Evolutionary conservation across 495 filamentous ascomycete species (phyloP).

Genomic region (Lentithecium fluviatile): DNA sequence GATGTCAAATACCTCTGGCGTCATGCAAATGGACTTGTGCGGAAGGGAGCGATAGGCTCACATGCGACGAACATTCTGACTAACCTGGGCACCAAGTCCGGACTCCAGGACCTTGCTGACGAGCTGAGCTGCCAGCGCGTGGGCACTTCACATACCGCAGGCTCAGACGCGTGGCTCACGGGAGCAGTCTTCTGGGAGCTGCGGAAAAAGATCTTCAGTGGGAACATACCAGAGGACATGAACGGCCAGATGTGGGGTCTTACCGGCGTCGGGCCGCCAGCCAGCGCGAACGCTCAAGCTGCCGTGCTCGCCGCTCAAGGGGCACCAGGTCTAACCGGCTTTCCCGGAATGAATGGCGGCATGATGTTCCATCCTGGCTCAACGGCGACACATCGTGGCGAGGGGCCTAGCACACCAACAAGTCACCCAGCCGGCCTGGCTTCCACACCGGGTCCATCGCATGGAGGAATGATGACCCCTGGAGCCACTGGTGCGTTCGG

Average conservation of each 20-base stretch:
- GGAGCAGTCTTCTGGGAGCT: conserved; percentile 53
- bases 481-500: conserved; percentile 25
- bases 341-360: conserved; percentile 16
- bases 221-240: conserved; percentile 80
- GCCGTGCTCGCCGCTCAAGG: conserved; percentile 41
- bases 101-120: conserved; percentile 89
- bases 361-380: conserved; percentile 25
- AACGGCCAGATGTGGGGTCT: conserved; percentile 91
- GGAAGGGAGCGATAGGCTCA: conserved; percentile 54
- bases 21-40: conserved; percentile 58
- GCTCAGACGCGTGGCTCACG: conserved; percentile 86
- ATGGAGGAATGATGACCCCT: conserved; percentile 29
- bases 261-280: conserved; percentile 60
- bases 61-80: conserved; percentile 66
- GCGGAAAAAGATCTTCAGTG: conserved; percentile 75
- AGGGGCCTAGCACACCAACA: conserved; percentile 42
- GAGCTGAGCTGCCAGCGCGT: conserved; percentile 83
- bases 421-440: conserved; percentile 39
- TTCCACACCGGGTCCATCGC: conserved; percentile 26
- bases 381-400: conserved; percentile 5
- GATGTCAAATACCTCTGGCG: conserved; percentile 99
- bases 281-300: conserved; percentile 42
- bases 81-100: conserved; percentile 79
- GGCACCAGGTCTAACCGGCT: conserved; percentile 5
- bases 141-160: conserved; percentile 84